Evolutionary conservation across 495 filamentous ascomycete genomes (phyloP).

Genomic region (Penicillium verhagenii): DNA sequence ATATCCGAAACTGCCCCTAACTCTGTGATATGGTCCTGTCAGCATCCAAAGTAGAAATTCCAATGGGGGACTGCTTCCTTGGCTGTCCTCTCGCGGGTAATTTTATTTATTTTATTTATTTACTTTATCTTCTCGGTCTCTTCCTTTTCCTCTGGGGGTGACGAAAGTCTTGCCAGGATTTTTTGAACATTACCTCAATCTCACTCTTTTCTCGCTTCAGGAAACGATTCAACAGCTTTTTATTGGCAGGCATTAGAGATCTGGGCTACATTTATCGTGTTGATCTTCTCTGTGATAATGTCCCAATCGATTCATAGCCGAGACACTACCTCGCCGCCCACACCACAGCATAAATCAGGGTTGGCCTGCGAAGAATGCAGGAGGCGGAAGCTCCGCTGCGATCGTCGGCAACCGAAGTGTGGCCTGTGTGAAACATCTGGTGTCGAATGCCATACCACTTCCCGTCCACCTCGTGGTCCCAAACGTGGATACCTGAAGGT

Average conservation of each 20-base stretch:
- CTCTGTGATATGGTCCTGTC: background rate
- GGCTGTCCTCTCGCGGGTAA: background rate
- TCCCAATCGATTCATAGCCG: background rate
- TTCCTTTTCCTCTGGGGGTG: background rate
- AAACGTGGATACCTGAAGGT: slow-evolving; percentile 49
- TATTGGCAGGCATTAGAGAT: background rate
- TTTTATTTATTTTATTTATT: background rate
- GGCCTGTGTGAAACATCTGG: slow-evolving; percentile 42
- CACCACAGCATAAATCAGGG: background rate
- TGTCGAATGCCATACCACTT: slow-evolving; percentile 41
- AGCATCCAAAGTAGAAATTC: background rate
- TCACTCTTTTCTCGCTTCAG: background rate
- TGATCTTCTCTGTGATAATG: background rate
- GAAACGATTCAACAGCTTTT: background rate
- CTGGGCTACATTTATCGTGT: background rate
- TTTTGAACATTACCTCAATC: background rate
- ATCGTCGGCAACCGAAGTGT: slow-evolving; percentile 44
- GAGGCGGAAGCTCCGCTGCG: slow-evolving; percentile 49
- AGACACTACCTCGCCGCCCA: background rate
- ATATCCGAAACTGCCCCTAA: background rate
- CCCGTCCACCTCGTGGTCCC: slow-evolving; percentile 43
- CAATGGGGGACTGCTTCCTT: background rate
- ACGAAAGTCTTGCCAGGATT: background rate
- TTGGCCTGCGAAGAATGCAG: slow-evolving; percentile 49
- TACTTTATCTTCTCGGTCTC: background rate